Evolutionary conservation across 2,329 filamentous ascomycete genomes (phyloP).

Genomic region (Plectosphaerella sp.): DNA sequence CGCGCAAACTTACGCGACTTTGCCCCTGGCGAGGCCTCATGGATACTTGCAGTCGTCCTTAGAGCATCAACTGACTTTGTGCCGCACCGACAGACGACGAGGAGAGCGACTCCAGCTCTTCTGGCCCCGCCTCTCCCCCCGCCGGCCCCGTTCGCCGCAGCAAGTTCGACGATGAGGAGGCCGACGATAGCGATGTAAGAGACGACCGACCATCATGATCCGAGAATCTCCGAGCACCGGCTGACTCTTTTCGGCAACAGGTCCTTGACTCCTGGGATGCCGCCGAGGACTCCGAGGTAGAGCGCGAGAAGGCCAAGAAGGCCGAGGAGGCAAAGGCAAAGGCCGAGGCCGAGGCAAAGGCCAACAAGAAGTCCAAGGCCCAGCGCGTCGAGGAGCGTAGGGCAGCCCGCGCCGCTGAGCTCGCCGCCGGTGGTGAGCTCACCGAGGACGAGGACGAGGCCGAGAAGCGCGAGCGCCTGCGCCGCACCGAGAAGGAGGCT

Average conservation of each 20-base stretch:
- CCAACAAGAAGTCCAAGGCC: conserved; percentile 84
- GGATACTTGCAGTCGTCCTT: too few relatives aligned
- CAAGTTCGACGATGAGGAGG: conserved; percentile 82
- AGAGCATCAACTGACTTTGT: not conserved
- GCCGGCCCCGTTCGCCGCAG: conserved; percentile 37
- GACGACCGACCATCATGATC: conserved; percentile 5
- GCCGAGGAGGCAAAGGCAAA: conserved; percentile 82
- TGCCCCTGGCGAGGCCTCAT: too few relatives aligned
- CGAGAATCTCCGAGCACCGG: not conserved
- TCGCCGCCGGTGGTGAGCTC: conserved; percentile 52
- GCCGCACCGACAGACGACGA: conserved; percentile 29
- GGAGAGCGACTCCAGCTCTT: conserved; percentile 29
- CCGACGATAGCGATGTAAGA: conserved; percentile 71
- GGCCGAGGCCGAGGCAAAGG: conserved; percentile 81
- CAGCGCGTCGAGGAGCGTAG: conserved; percentile 81
- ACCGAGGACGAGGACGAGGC: conserved; percentile 70
- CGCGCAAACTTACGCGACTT: too few relatives aligned
- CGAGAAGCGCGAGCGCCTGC: conserved; percentile 69
- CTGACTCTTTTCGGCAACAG: conserved; percentile 36
- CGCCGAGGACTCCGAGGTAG: conserved; percentile 92
- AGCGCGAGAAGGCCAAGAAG: conserved; percentile 91
- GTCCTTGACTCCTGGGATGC: conserved; percentile 97
- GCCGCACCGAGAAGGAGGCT: conserved; percentile 76
- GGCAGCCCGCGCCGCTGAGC: conserved; percentile 47
- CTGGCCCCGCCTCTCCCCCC: conserved; percentile 30